Evolutionary conservation across 495 filamentous ascomycete species (phyloP).

Genomic region (Coniosporium apollinis): DNA sequence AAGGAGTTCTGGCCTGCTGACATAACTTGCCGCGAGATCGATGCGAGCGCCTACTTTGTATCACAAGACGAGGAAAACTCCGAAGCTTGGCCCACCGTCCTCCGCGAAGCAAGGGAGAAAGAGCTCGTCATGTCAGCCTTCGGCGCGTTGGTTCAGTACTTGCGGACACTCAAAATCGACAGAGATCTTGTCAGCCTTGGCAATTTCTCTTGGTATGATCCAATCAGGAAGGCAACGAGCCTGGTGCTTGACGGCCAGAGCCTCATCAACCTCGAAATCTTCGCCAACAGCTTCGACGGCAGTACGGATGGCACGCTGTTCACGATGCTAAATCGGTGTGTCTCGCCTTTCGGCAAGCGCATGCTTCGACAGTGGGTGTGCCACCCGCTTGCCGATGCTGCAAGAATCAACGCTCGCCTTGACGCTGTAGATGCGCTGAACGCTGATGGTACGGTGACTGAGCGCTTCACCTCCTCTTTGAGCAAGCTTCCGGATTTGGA

Average conservation of each 20-base stretch:
- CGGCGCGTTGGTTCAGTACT: slow-evolving; percentile 76
- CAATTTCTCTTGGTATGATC: slow-evolving; percentile 84
- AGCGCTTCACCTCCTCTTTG: slow-evolving; percentile 71
- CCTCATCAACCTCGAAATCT: slow-evolving; percentile 92
- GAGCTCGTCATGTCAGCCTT: slow-evolving; percentile 85
- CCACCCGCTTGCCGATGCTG: slow-evolving; percentile 74
- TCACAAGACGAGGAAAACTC: slow-evolving; percentile 40
- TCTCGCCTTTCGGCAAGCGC: slow-evolving; percentile 94
- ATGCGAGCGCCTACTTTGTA: slow-evolving; percentile 65
- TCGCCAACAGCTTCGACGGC: slow-evolving; percentile 86
- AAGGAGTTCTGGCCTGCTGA: slow-evolving; percentile 91
- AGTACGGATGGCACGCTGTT: slow-evolving; percentile 75
- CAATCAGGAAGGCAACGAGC: slow-evolving; percentile 83
- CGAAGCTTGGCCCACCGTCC: slow-evolving; percentile 63
- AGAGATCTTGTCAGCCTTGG: slow-evolving; percentile 73
- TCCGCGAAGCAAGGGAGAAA: slow-evolving; percentile 57
- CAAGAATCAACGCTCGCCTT: slow-evolving; percentile 81
- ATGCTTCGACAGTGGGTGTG: slow-evolving; percentile 97
- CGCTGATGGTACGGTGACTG: slow-evolving; percentile 56
- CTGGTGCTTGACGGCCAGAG: slow-evolving; percentile 93
- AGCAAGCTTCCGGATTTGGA: slow-evolving; percentile 89
- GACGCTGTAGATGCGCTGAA: slow-evolving; percentile 93
- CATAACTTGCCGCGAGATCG: slow-evolving; percentile 63
- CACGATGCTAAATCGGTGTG: slow-evolving; percentile 76
- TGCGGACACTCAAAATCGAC: slow-evolving; percentile 77